These are phyloP conservation scores for Coemansia sp. DNA, from an alignment of 192 early-diverging fungal species.

Conservation along the genomic window DNA sequence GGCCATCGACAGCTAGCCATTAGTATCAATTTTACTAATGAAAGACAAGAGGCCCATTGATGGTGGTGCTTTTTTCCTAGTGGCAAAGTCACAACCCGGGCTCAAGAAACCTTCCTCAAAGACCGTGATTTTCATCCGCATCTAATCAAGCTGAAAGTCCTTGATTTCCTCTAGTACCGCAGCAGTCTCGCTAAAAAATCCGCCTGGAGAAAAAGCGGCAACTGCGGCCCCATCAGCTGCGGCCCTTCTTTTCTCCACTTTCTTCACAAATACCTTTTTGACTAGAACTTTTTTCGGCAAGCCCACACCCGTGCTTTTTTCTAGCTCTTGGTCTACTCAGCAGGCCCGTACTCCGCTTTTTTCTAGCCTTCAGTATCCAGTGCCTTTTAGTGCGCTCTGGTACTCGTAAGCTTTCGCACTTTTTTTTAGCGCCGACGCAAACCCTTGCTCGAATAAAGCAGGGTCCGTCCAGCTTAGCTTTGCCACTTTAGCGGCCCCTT, in stretches of 20 bases:
- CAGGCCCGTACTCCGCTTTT: not conserved
- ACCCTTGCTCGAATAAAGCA: not conserved
- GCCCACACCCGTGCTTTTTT: not conserved
- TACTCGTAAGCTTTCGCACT: conserved; percentile 1
- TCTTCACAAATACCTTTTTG: conserved; percentile 5
- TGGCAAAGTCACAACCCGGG: too few species aligned
- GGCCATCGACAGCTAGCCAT: not conserved
- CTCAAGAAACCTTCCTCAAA: too few species aligned
- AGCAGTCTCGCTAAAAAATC: not conserved
- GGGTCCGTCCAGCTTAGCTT: not conserved
- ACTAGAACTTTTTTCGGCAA: conserved; percentile 9
- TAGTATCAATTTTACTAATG: too few species aligned
- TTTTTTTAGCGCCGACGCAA: not conserved
- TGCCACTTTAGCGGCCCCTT: conserved; percentile 11
- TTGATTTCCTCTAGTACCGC: not conserved
- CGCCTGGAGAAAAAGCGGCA: conserved; percentile 7
- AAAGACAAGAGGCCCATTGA: too few species aligned
- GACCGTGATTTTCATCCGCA: not conserved
- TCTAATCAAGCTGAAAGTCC: not conserved
- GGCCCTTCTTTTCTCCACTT: conserved; percentile 3
- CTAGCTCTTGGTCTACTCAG: not conserved
- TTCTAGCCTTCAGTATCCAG: conserved; percentile 1
- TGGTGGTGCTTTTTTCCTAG: too few species aligned
- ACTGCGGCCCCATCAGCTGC: conserved; percentile 15
- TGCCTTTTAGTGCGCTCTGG: conserved; percentile 2